Conservation (phyloP, 352 stramenopile genomes). For the Globisporangium parvum region DNA sequence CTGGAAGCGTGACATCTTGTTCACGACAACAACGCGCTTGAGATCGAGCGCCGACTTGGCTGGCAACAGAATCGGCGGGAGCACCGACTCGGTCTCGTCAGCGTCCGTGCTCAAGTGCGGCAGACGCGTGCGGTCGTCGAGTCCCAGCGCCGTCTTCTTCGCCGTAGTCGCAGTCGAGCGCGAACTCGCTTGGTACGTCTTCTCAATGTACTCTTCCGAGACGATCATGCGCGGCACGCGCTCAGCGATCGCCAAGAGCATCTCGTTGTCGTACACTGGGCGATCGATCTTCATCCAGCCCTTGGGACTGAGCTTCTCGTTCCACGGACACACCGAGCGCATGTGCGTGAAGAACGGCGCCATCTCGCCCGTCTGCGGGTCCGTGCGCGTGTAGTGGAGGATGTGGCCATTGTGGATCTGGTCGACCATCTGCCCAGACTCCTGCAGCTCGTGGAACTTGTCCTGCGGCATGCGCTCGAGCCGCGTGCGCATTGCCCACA, state of each 20-base stretch:
- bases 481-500: slow-evolving; percentile 85
- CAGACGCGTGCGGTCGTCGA: slow-evolving; percentile 6
- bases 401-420: slow-evolving; percentile 89
- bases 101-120: slow-evolving; percentile 4
- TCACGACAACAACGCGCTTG: slow-evolving; percentile 83
- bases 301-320: slow-evolving; percentile 85
- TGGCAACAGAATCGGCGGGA: slow-evolving; percentile 39
- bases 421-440: slow-evolving; percentile 81
- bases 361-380: slow-evolving; percentile 67
- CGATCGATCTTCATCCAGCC: slow-evolving; percentile 86
- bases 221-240: slow-evolving; percentile 85
- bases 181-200: slow-evolving; percentile 63
- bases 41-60: slow-evolving; percentile 47
- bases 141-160: slow-evolving; percentile 13
- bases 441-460: slow-evolving; percentile 81
- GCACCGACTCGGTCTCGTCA: slow-evolving; percentile 5
- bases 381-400: slow-evolving; percentile 77
- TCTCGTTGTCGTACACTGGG: slow-evolving; percentile 87
- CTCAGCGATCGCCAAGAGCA: slow-evolving; percentile 78
- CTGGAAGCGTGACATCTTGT: slow-evolving; percentile 86
- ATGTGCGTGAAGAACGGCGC: slow-evolving; percentile 87
- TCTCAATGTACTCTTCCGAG: slow-evolving; percentile 84
- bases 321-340: slow-evolving; percentile 87
- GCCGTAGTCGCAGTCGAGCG: slow-evolving; percentile 3
- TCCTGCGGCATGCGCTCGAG: slow-evolving; percentile 87